A percentile compares a stretch with the other conserved stretches of the same genome.
phyloP scores from a whole-genome alignment of 441 rosid genomes.

The Adansonia grandidieri region DNA sequence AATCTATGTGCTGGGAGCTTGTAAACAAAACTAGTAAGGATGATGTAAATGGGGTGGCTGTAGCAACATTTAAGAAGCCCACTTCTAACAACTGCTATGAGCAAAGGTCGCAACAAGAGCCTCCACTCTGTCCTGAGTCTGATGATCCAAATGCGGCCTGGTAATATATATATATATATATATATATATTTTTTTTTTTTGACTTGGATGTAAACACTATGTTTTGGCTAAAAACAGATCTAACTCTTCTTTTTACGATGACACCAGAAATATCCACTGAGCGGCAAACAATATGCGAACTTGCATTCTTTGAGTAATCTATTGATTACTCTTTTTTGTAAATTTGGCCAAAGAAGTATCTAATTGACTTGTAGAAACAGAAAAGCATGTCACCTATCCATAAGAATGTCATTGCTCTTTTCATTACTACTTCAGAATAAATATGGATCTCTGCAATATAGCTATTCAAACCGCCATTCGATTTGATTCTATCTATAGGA shows the following conservation, averaged over 20 bases:
- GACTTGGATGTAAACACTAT: background rate
- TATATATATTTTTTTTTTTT: slow-evolving; percentile 19
- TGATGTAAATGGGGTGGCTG: slow-evolving; percentile 66
- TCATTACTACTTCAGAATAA: background rate
- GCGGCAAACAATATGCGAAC: background rate
- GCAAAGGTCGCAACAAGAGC: slow-evolving; percentile 63
- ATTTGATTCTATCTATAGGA: slow-evolving; percentile 49
- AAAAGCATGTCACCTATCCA: too few relatives aligned
- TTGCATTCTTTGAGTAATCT: background rate
- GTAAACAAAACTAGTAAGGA: slow-evolving; percentile 63
- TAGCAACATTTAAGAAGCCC: slow-evolving; percentile 82
- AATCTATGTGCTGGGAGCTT: slow-evolving; percentile 89
- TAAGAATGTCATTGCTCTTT: background rate
- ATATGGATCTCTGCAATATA: background rate
- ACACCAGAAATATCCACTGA: background rate
- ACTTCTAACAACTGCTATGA: slow-evolving; percentile 74
- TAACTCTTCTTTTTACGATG: background rate
- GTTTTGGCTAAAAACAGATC: slow-evolving; percentile 3
- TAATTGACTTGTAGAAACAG: too few relatives aligned
- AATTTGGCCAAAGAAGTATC: too few relatives aligned
- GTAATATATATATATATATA: too few relatives aligned
- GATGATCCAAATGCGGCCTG: slow-evolving; percentile 97
- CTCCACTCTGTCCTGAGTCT: slow-evolving; percentile 69
- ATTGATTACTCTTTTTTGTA: background rate
- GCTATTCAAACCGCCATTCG: background rate